A percentile compares a stretch with the other conserved stretches of the same genome.
Evolutionary conservation across 2,329 filamentous ascomycete species (phyloP).

Genomic region (Pseudogymnoascus sp.): DNA sequence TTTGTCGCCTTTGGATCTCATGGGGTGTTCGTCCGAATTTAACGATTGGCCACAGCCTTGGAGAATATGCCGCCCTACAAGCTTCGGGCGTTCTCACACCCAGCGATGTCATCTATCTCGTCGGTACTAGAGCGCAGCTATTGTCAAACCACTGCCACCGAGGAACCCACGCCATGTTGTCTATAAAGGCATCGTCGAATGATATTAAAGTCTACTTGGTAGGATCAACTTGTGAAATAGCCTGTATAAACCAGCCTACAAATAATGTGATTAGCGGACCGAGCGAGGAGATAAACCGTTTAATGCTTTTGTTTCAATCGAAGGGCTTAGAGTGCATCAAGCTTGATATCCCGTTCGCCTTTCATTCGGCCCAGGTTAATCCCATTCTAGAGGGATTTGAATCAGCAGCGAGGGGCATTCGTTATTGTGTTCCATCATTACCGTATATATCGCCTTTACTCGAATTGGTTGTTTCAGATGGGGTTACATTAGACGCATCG

Average conservation of each 20-base stretch:
- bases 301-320: conserved; percentile 37
- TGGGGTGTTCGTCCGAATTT: conserved; percentile 45
- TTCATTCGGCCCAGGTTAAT: conserved; percentile 56
- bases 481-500: conserved; percentile 44
- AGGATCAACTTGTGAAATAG: conserved; percentile 41
- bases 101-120: conserved; percentile 61
- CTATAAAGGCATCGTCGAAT: conserved; percentile 38
- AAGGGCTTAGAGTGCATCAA: conserved; percentile 49
- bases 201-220: conserved; percentile 40
- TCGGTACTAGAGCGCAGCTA: conserved; percentile 56
- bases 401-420: conserved; percentile 39
- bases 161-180: conserved; percentile 58
- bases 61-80: conserved; percentile 64
- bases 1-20: conserved; percentile 43
- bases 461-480: conserved; percentile 48
- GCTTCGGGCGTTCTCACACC: conserved; percentile 61
- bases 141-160: conserved; percentile 56
- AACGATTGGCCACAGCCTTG: conserved; percentile 53
- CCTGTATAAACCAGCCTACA: conserved; percentile 65
- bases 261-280: conserved; percentile 62
- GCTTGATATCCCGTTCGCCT: conserved; percentile 55
- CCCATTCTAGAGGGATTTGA: conserved; percentile 53
- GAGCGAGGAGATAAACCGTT: conserved; percentile 41
- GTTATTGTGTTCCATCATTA: conserved; percentile 45
- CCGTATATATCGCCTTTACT: conserved; percentile 59